Conservation (phyloP, 2,329 filamentous ascomycete species). For the Botrytis byssoidea region DNA sequence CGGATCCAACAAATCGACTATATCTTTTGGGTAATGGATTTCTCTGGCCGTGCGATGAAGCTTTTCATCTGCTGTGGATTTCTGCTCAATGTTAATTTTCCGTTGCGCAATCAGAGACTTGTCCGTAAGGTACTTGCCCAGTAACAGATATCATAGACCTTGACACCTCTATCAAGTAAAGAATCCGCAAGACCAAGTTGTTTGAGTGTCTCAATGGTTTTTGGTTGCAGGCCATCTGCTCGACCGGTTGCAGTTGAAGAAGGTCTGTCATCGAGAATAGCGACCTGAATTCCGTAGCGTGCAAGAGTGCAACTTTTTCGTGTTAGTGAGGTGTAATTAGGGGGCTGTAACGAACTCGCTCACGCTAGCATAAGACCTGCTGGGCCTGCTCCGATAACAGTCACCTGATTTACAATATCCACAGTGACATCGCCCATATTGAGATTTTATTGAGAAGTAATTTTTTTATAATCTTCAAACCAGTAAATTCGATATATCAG, state of each 20-base stretch:
- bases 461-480: too few relatives aligned
- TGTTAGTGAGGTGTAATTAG: conserved; percentile 40
- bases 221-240: conserved; percentile 62
- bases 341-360: background rate
- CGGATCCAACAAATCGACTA: conserved; percentile 35
- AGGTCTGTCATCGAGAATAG: conserved; percentile 66
- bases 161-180: conserved; percentile 56
- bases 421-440: too few relatives aligned
- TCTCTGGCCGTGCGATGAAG: conserved; percentile 40
- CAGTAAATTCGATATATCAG: too few relatives aligned
- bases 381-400: conserved; percentile 45
- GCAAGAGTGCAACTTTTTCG: conserved; percentile 47
- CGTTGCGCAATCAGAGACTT: background rate
- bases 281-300: conserved; percentile 63
- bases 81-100: conserved; percentile 44
- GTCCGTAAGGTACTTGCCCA: conserved; percentile 48
- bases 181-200: conserved; percentile 56
- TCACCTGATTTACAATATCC: conserved; percentile 27
- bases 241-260: conserved; percentile 61
- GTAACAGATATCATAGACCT: conserved; percentile 57
- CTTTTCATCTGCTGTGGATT: conserved; percentile 25
- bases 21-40: conserved; percentile 35
- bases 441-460: too few relatives aligned
- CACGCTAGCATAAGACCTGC: conserved; percentile 44
- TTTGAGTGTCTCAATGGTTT: conserved; percentile 62